Evolutionary conservation across 495 filamentous ascomycete species (phyloP).

Genomic region (Lasiosphaeria miniovina): DNA sequence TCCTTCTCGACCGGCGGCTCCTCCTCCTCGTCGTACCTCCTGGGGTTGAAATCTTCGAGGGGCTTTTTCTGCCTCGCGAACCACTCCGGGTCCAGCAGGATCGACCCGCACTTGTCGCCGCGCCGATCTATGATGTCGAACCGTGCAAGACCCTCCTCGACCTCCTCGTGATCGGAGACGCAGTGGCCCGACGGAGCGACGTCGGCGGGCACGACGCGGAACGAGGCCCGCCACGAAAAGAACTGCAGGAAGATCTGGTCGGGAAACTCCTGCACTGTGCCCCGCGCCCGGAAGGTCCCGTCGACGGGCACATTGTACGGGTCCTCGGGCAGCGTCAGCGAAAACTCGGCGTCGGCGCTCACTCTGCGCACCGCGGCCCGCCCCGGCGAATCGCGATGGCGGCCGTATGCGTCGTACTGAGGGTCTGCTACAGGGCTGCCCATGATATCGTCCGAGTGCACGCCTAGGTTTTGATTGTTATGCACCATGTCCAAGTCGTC

Average conservation of each 20-base stretch:
- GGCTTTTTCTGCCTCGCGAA: not conserved
- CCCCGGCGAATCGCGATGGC: no score
- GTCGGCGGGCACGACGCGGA: not conserved
- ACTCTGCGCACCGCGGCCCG: no score
- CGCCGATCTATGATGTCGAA: not conserved
- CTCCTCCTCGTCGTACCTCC: no score
- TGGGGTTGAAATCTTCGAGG: no score
- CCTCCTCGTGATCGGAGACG: not conserved
- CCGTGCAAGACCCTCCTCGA: not conserved
- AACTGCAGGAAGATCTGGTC: not conserved
- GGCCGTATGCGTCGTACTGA: no score
- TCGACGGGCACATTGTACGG: not conserved
- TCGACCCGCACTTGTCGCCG: slow-evolving; percentile 1
- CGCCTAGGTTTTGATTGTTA: no score
- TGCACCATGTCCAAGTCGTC: no score
- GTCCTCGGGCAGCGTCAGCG: not conserved
- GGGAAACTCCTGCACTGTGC: not conserved
- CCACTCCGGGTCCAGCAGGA: not conserved
- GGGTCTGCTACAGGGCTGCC: no score
- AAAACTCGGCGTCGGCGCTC: not conserved
- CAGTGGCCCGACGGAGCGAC: not conserved
- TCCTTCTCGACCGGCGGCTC: no score
- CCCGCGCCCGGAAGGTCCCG: not conserved
- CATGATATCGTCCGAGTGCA: no score
- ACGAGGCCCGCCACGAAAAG: not conserved